Conservation (phyloP, 805 yeast species). For the Schwanniomyces pseudopolymorphus region DNA sequence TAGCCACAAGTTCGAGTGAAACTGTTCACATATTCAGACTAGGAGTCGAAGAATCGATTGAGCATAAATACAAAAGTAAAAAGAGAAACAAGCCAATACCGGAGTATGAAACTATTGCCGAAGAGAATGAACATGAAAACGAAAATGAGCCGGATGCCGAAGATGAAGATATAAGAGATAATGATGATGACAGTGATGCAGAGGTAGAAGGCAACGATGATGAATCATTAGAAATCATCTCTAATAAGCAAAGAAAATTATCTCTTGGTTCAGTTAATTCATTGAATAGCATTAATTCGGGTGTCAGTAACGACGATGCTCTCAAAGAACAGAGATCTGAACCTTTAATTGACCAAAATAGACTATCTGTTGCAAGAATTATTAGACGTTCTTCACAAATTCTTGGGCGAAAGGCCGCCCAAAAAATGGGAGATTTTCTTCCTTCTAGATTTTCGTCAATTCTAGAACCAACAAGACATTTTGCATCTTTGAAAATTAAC, state of each 20-base stretch:
- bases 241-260: constrained; percentile 34
- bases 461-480: constrained; percentile 86
- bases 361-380: constrained; percentile 73
- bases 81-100: constrained; percentile 10
- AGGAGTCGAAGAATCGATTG: constrained; percentile 49
- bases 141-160: constrained; percentile 17
- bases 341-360: constrained; percentile 68
- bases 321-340: constrained; percentile 36
- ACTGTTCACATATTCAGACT: constrained; percentile 90
- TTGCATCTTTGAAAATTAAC: constrained; percentile 76
- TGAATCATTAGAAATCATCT: constrained; percentile 18
- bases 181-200: constrained; percentile 12
- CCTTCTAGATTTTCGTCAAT: constrained; percentile 81
- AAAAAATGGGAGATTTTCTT: constrained; percentile 81
- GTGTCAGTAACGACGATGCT: constrained; percentile 14
- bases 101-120: constrained; percentile 26
- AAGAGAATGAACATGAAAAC: constrained; percentile 18
- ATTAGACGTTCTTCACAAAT: constrained; percentile 76
- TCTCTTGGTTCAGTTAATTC: constrained; percentile 40
- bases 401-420: constrained; percentile 79
- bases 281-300: constrained; percentile 32
- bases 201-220: constrained; percentile 22
- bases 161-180: constrained; percentile 23
- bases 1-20: constrained; percentile 86
- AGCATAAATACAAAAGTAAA: constrained; percentile 33